Evolutionary conservation across 139 green algal species (phyloP).

Genomic region (Diplosphaera chodatii): DNA sequence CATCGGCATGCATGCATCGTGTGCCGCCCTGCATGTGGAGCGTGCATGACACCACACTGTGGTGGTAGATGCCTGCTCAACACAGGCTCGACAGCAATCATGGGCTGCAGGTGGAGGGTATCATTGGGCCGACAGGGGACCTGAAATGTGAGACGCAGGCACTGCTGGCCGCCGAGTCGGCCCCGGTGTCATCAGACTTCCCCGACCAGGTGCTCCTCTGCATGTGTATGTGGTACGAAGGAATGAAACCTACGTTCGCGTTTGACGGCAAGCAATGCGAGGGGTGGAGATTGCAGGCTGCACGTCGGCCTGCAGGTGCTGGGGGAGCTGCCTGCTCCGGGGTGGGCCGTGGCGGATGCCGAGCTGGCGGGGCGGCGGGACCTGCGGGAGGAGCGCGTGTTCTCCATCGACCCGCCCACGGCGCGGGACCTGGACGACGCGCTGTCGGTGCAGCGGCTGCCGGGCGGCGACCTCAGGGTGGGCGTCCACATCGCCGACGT

Average conservation of each 20-base stretch:
- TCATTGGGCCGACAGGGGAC: constrained; percentile 11
- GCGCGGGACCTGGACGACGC: constrained; percentile 83
- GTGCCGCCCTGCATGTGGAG: no score
- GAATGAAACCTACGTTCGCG: constrained; percentile 3
- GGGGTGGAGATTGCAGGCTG: no score
- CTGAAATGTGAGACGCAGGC: constrained; percentile 26
- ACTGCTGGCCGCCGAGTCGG: constrained; percentile 17
- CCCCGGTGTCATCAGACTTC: not conserved
- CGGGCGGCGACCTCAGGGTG: constrained; percentile 34
- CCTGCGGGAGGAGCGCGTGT: constrained; percentile 63
- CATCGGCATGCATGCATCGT: no score
- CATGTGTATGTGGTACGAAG: no score
- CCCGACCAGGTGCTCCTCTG: not conserved
- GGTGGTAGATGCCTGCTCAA: no score
- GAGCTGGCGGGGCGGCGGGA: constrained; percentile 64
- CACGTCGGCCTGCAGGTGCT: constrained; percentile 54
- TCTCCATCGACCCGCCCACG: constrained; percentile 79
- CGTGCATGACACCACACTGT: no score
- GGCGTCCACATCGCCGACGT: constrained; percentile 93
- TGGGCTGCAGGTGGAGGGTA: constrained; percentile 42
- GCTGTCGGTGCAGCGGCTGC: constrained; percentile 49
- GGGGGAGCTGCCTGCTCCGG: constrained; percentile 70
- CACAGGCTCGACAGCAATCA: no score
- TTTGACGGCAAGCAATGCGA: no score
- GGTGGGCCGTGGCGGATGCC: constrained; percentile 62